Evolutionary conservation across 768 basidiomycete genomes (phyloP), one percentile per base, ranked within the genome.

Genomic region (Albatrellus ellisii): DNA sequence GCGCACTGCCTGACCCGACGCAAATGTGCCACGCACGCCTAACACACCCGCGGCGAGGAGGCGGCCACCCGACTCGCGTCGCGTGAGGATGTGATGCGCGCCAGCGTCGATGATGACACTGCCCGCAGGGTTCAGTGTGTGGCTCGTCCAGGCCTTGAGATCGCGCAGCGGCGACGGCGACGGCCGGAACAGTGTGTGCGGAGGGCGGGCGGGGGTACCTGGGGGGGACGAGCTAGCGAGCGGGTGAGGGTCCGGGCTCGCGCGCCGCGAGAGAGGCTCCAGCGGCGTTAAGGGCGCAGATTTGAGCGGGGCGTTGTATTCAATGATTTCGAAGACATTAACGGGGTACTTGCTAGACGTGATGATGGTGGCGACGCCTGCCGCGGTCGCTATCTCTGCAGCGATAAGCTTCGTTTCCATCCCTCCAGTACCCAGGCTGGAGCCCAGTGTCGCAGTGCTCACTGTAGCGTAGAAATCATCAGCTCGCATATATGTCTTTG

Each of bases 331-430:
- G 50, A 85, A 70, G 44, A 98, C 79, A 53, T 72, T 74, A 35
- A 72, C 66, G 0, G 89, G 86, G 20, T 71, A 65, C 52, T 79
- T 83, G 61, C 88, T 91, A 17, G 86, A 83, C 36, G 81, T 78
- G 53, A 99, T 86, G 33, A 97, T 69, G 0, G 94, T 95, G 4
- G 86, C 79, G 25, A 94, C 90, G 6, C 95, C 95, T 0, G 92
- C 94, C 0, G 80, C 91, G 0, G 87, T 94, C 4, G 94, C 91
- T 24, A 99, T 89, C 54, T 99, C 95, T 0, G 95, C 94, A 1
- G 95, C 95, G 49, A 98, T 95, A 51, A 98, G 75, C 56, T 98
- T 99, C 2, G 95, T 99, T 61, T 95, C 91, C 95, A 98, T 98
- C 3, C 95, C 95, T 0, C 95, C 95, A 1, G 95, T 98, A 0